These are phyloP conservation scores for Elaeis guineensis DNA, from an alignment of 176 grass and related monocot genomes.

Conservation along the genomic window DNA sequence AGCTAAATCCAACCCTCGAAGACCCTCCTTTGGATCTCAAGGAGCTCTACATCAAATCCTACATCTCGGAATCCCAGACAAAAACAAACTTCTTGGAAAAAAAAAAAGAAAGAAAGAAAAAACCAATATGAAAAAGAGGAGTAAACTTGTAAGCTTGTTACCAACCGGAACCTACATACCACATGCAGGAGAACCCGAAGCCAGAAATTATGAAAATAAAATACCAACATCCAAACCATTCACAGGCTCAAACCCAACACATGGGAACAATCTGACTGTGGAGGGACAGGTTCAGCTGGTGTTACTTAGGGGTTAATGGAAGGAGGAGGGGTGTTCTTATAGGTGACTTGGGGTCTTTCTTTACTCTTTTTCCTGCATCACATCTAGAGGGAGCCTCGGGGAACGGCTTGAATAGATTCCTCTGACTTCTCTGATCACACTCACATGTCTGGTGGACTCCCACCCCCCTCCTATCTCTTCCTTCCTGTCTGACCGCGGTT, in stretches of 20 bases:
- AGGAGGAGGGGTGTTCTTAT: conserved; percentile 30
- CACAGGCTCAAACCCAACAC: too few species aligned
- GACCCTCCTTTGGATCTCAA: conserved; percentile 50
- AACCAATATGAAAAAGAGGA: too few species aligned
- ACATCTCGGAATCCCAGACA: neutral
- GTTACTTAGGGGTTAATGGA: neutral
- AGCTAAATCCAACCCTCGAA: conserved; percentile 37
- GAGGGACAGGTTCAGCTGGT: neutral
- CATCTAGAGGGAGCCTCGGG: neutral
- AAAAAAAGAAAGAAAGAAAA: neutral
- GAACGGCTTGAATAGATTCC: conserved; percentile 7
- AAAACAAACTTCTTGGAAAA: neutral
- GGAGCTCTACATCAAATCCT: conserved; percentile 39
- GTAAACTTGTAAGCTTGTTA: too few species aligned
- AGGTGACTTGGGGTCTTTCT: neutral
- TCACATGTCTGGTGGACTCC: conserved; percentile 2
- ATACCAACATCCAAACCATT: too few species aligned
- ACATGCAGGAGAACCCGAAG: too few species aligned
- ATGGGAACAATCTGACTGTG: too few species aligned
- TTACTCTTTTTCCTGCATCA: neutral
- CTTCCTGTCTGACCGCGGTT: too few species aligned
- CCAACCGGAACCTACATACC: too few species aligned
- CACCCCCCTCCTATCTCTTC: neutral
- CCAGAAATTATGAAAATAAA: too few species aligned
- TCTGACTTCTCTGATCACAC: conserved; percentile 4